phyloP scores from a whole-genome alignment of 2,329 filamentous ascomycete genomes.

The Fusarium sp. region DNA sequence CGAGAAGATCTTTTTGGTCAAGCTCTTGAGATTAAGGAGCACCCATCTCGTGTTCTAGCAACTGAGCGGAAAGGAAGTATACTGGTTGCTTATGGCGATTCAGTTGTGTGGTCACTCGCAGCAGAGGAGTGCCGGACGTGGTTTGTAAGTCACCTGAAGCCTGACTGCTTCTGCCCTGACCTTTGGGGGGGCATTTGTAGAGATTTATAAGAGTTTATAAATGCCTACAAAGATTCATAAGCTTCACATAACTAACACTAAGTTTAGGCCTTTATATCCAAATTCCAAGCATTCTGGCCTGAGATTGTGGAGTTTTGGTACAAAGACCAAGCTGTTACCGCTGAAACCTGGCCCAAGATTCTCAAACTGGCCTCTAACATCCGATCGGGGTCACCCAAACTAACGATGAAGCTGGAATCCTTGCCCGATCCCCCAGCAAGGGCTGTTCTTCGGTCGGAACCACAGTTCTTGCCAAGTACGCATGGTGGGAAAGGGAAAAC shows the following conservation, averaged over 20 bases:
- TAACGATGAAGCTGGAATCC: slow-evolving; percentile 44
- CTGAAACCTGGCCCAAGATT: slow-evolving; percentile 49
- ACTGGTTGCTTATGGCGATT: slow-evolving; percentile 52
- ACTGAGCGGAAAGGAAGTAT: slow-evolving; percentile 45
- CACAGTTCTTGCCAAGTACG: slow-evolving; percentile 12
- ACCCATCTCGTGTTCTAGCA: slow-evolving; percentile 45
- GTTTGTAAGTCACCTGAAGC: slow-evolving; percentile 55
- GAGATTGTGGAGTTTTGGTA: slow-evolving; percentile 54
- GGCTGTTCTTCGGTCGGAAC: slow-evolving; percentile 31
- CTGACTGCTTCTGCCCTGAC: not conserved
- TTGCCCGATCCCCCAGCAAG: slow-evolving; percentile 31
- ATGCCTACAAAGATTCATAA: not conserved
- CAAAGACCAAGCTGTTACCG: slow-evolving; percentile 47
- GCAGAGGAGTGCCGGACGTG: slow-evolving; percentile 58
- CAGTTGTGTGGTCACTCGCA: slow-evolving; percentile 56
- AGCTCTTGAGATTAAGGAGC: slow-evolving; percentile 48
- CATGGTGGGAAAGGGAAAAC: slow-evolving; percentile 10
- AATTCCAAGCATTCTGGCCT: slow-evolving; percentile 60
- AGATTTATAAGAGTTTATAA: not conserved
- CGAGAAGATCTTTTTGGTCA: slow-evolving; percentile 52
- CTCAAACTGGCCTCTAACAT: slow-evolving; percentile 45
- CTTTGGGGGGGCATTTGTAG: too few species aligned
- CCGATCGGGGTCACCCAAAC: slow-evolving; percentile 34
- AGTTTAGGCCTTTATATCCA: slow-evolving; percentile 56
- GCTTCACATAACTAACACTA: not conserved